These are phyloP conservation scores for Termitomyces titanicus DNA, from an alignment of 768 basidiomycete genomes.

Conservation along the genomic window DNA sequence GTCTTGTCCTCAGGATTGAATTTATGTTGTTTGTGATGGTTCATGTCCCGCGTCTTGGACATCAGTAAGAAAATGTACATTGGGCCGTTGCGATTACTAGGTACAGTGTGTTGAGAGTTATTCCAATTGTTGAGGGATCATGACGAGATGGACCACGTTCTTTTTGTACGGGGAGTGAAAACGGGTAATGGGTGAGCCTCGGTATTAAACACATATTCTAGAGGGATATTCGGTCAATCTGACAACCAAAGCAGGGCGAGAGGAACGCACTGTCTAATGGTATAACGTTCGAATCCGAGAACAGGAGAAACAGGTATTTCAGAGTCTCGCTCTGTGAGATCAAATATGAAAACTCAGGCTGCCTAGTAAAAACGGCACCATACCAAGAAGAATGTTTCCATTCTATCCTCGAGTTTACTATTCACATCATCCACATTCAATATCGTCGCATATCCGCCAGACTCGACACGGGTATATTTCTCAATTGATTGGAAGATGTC, in stretches of 20 bases:
- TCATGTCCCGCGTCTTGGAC: no score
- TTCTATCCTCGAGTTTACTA: conserved; percentile 72
- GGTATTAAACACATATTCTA: conserved; percentile 90
- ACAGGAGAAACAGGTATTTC: conserved; percentile 90
- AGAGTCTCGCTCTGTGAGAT: conserved; percentile 76
- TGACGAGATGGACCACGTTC: conserved; percentile 13
- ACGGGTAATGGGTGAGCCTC: conserved; percentile 51
- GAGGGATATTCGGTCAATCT: not conserved
- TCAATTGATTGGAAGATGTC: conserved; percentile 88
- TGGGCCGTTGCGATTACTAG: no score
- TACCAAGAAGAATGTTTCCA: conserved; percentile 96
- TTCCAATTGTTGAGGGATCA: not conserved
- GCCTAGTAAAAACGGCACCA: conserved; percentile 3
- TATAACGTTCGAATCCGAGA: conserved; percentile 70
- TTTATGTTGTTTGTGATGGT: no score
- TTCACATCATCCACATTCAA: conserved; percentile 80
- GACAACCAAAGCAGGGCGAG: not conserved
- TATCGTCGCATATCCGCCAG: conserved; percentile 84
- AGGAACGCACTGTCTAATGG: conserved; percentile 64
- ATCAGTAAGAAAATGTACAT: no score
- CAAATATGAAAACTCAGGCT: not conserved
- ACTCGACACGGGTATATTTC: conserved; percentile 69
- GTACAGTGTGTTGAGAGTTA: not conserved
- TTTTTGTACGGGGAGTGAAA: conserved; percentile 21
- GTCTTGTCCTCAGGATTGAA: no score